Conservation (phyloP, 805 yeast species). For the Spathaspora gorwiae region DNA sequence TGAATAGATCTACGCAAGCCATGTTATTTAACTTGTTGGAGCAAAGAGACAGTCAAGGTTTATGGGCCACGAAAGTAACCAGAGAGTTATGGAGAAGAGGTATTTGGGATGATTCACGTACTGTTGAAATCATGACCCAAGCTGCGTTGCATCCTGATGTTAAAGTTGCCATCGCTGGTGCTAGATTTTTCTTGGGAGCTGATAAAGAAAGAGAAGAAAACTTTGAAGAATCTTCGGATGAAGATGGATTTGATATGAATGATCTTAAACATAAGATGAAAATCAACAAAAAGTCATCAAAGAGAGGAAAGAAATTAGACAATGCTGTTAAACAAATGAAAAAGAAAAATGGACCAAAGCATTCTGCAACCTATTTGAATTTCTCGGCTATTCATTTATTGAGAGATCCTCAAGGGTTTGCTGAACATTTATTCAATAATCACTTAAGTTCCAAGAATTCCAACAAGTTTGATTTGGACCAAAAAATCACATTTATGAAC, state of each 20-base stretch:
- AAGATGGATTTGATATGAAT: constrained; percentile 66
- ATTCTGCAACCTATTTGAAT: constrained; percentile 68
- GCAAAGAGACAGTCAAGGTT: constrained; percentile 69
- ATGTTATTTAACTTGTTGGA: constrained; percentile 82
- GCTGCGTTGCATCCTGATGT: constrained; percentile 86
- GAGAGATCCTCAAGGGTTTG: constrained; percentile 97
- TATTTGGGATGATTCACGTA: constrained; percentile 95
- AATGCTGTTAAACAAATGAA: constrained; percentile 65
- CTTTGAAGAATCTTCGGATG: constrained; percentile 68
- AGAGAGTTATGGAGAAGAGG: constrained; percentile 97
- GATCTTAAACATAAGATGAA: constrained; percentile 75
- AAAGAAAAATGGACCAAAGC: constrained; percentile 53
- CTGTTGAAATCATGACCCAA: constrained; percentile 96
- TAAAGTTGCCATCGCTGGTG: constrained; percentile 88
- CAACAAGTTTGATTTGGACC: constrained; percentile 76
- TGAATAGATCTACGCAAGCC: constrained; percentile 89
- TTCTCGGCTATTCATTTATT: constrained; percentile 92
- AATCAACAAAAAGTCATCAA: constrained; percentile 76
- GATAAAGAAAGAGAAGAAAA: constrained; percentile 90
- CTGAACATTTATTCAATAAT: constrained; percentile 71
- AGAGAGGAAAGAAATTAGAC: constrained; percentile 77
- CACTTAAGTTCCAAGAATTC: constrained; percentile 69
- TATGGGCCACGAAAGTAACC: constrained; percentile 95
- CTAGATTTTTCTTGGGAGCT: constrained; percentile 87
- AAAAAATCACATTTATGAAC: constrained; percentile 83